phyloP scores from a whole-genome alignment of 495 filamentous ascomycete genomes.

The Cercophora scortea region DNA sequence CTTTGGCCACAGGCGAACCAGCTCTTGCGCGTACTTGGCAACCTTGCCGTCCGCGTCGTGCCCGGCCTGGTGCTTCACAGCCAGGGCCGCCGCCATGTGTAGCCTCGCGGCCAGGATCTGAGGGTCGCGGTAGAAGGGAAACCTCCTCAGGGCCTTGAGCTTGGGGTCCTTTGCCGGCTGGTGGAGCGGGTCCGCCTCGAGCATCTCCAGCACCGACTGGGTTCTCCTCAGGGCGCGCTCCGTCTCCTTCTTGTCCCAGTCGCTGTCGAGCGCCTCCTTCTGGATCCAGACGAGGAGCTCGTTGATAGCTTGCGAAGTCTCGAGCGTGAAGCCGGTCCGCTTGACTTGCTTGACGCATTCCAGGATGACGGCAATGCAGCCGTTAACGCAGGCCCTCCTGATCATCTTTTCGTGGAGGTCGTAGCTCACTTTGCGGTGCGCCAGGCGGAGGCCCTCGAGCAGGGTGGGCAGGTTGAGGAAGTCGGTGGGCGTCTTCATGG shows the following conservation, averaged over 20 bases:
- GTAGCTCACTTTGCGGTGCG: conserved; percentile 26
- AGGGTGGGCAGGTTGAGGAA: conserved; percentile 52
- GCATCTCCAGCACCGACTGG: conserved; percentile 40
- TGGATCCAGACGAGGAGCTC: conserved; percentile 47
- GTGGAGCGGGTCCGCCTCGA: conserved; percentile 42
- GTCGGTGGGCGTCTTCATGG: conserved; percentile 51
- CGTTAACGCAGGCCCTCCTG: conserved; percentile 29
- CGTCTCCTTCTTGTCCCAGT: conserved; percentile 30
- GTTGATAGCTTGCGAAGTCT: conserved; percentile 28
- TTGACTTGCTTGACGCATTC: conserved; percentile 40
- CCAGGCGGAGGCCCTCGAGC: conserved; percentile 46
- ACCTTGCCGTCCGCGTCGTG: conserved; percentile 20
- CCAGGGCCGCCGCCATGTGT: conserved; percentile 30
- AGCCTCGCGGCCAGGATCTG: conserved; percentile 28
- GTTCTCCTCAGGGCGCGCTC: conserved; percentile 34
- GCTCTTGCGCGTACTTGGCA: conserved; percentile 23
- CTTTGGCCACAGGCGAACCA: conserved; percentile 30
- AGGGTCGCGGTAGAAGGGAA: conserved; percentile 29
- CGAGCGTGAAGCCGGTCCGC: conserved; percentile 45
- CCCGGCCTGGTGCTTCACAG: conserved; percentile 13
- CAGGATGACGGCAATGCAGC: conserved; percentile 40
- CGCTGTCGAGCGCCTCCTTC: conserved; percentile 31
- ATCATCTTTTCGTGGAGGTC: conserved; percentile 32
- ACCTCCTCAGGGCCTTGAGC: background rate
- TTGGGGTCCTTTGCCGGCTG: conserved; percentile 1